Conservation (phyloP, 2,329 filamentous ascomycete genomes). For the Akanthomyces dipterigenus region DNA sequence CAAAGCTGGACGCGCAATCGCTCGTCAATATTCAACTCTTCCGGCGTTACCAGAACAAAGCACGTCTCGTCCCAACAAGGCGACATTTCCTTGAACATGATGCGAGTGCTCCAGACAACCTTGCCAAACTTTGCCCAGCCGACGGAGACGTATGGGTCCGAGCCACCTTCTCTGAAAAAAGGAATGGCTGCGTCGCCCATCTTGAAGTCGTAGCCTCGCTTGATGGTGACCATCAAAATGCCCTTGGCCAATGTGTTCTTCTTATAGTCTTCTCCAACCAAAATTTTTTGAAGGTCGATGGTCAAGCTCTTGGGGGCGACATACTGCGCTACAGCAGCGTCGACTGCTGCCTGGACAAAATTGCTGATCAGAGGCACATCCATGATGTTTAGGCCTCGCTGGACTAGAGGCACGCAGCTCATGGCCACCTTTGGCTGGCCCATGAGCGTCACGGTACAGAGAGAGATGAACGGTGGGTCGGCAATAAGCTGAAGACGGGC, state of each 20-base stretch:
- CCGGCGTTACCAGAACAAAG: conserved; percentile 60
- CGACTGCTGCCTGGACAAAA: conserved; percentile 68
- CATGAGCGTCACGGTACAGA: conserved; percentile 67
- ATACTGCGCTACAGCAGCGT: conserved; percentile 67
- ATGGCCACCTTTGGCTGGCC: conserved; percentile 68
- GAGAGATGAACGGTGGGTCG: conserved; percentile 70
- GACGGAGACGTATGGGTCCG: conserved; percentile 65
- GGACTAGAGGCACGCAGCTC: conserved; percentile 63
- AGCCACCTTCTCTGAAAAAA: conserved; percentile 50
- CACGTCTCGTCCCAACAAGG: conserved; percentile 66
- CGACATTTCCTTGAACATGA: conserved; percentile 58
- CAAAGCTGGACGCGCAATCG: conserved; percentile 63
- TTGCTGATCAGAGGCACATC: conserved; percentile 67
- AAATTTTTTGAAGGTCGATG: conserved; percentile 68
- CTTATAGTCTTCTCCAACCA: conserved; percentile 72
- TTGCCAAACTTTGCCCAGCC: conserved; percentile 72
- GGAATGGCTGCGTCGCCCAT: conserved; percentile 60
- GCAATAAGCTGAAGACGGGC: conserved; percentile 66
- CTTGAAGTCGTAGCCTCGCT: conserved; percentile 63
- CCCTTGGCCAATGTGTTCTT: conserved; percentile 63
- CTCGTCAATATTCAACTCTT: conserved; percentile 67
- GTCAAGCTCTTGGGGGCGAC: conserved; percentile 71
- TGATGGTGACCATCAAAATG: conserved; percentile 59
- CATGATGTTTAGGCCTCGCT: conserved; percentile 65
- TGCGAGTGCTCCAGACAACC: conserved; percentile 54